Percentiles rank a stretch among this genome's conserved stretches.
Evolutionary conservation across 192 early-diverging fungal species (phyloP).

Genomic region (Backusella parvicylindrica): DNA sequence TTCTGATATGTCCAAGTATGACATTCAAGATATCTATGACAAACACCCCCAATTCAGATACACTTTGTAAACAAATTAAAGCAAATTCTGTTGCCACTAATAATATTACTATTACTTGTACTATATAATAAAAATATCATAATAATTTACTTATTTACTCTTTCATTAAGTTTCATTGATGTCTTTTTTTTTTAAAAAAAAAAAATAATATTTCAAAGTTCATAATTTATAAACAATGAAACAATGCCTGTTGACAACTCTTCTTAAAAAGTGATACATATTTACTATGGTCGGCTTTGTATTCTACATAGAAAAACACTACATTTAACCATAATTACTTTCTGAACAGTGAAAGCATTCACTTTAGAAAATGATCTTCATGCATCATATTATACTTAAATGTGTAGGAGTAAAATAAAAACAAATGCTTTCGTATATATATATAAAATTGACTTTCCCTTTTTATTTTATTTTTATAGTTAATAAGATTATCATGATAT

Average conservation of each 20-base stretch:
- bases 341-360: neutral
- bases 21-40: neutral
- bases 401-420: neutral
- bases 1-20: neutral
- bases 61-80: neutral
- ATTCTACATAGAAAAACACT: neutral
- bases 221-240: too few species aligned
- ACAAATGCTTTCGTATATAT: too few species aligned
- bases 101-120: neutral
- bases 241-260: too few species aligned
- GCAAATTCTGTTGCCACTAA: neutral
- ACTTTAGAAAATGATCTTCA: neutral
- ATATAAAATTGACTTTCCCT: too few species aligned
- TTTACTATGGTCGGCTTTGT: too few species aligned
- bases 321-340: neutral
- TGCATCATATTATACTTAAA: neutral
- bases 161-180: neutral
- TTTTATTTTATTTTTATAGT: neutral
- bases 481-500: neutral
- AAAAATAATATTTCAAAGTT: too few species aligned
- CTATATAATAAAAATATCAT: neutral
- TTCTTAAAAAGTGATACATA: too few species aligned
- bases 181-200: too few species aligned
- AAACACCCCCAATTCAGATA: constrained; percentile 1
- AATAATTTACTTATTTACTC: neutral